Percentiles rank a stretch among this genome's conserved stretches.
phyloP scores from a whole-genome alignment of 495 filamentous ascomycete species.

The Podospora australis region DNA sequence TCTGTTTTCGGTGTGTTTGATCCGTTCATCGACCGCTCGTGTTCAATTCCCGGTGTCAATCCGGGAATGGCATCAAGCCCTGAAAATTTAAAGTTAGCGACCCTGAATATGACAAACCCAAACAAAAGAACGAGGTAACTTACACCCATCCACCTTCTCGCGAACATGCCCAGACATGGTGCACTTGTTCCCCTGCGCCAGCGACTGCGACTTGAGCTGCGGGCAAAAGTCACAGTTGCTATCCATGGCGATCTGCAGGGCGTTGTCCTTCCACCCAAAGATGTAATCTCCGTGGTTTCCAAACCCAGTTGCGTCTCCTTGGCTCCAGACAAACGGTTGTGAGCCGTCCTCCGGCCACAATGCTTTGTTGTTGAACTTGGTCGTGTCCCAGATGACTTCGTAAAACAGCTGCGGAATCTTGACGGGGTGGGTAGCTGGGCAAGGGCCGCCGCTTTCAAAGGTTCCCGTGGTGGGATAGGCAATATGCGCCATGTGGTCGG shows the following conservation, averaged over 20 bases:
- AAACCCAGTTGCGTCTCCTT: constrained; percentile 33
- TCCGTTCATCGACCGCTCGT: too few relatives aligned
- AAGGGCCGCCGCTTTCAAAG: constrained; percentile 24
- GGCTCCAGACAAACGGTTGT: constrained; percentile 45
- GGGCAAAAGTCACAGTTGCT: constrained; percentile 32
- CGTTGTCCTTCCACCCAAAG: constrained; percentile 36
- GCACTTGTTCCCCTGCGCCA: constrained; percentile 31
- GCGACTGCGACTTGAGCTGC: constrained; percentile 29
- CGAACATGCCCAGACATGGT: constrained; percentile 18
- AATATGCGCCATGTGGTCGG: constrained; percentile 36
- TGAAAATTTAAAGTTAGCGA: background rate
- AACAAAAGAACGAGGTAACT: constrained; percentile 10
- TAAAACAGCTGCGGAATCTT: constrained; percentile 34
- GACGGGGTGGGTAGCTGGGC: constrained; percentile 30
- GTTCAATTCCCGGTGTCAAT: background rate
- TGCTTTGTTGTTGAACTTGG: constrained; percentile 28
- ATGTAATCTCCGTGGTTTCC: constrained; percentile 38
- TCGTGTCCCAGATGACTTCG: constrained; percentile 38
- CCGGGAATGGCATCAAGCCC: constrained; percentile 5
- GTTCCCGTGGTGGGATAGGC: constrained; percentile 29
- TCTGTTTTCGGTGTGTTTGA: too few relatives aligned
- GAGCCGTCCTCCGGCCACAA: constrained; percentile 38
- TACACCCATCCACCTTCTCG: constrained; percentile 37
- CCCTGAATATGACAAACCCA: background rate
- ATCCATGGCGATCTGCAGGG: constrained; percentile 35